Conservation (phyloP, 129 eudicot species). For the Flaveria brownii region DNA sequence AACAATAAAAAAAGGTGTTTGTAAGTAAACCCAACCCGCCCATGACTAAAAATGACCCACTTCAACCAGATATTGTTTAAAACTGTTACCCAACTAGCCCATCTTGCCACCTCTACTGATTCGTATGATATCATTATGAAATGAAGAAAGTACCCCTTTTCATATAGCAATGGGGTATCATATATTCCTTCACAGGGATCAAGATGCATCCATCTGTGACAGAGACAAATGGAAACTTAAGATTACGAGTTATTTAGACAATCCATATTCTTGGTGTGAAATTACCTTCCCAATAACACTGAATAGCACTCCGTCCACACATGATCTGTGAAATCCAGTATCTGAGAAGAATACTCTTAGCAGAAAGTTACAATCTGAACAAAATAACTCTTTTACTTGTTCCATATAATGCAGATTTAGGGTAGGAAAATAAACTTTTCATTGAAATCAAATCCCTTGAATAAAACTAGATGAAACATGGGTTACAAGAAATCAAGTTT, state of each 20-base stretch:
- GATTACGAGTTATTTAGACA: slow-evolving; percentile 1
- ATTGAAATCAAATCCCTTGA: neutral
- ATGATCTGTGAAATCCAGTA: slow-evolving; percentile 82
- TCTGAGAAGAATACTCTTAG: slow-evolving; percentile 41
- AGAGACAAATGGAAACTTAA: slow-evolving; percentile 10
- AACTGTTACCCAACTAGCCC: neutral
- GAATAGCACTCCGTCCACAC: slow-evolving; percentile 99
- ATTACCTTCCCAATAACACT: slow-evolving; percentile 68
- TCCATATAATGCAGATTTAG: neutral
- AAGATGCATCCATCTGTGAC: slow-evolving; percentile 98
- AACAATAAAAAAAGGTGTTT: neutral
- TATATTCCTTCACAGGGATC: slow-evolving; percentile 99
- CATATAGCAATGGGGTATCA: slow-evolving; percentile 87
- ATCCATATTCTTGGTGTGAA: slow-evolving; percentile 11
- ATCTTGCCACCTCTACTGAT: slow-evolving; percentile 9
- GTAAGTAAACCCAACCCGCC: neutral
- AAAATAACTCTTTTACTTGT: slow-evolving; percentile 2
- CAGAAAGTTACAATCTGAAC: neutral
- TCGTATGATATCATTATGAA: neutral
- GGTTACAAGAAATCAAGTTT: neutral
- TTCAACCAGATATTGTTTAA: neutral
- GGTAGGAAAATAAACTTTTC: neutral
- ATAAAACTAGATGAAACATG: neutral
- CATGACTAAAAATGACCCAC: neutral
- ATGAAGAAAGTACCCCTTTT: slow-evolving; percentile 72